Percentiles rank a stretch among this genome's conserved stretches.
These are phyloP conservation scores for Flaveria bidentis DNA, from an alignment of 129 eudicot genomes.

Conservation along the genomic window DNA sequence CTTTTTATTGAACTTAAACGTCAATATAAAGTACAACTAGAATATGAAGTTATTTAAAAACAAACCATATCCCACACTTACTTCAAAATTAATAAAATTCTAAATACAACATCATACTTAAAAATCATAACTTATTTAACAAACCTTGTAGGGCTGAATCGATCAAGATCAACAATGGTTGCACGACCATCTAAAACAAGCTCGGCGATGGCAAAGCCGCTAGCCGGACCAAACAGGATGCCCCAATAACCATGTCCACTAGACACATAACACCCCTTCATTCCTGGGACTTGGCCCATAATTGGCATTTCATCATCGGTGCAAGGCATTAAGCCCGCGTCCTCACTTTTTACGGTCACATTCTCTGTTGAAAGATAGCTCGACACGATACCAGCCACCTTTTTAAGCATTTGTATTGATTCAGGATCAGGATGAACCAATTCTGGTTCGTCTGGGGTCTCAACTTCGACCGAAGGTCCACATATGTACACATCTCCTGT, in stretches of 20 bases:
- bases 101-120: no score
- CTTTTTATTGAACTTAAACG: no score
- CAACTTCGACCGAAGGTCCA: constrained; percentile 64
- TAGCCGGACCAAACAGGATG: constrained; percentile 76
- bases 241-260: constrained; percentile 95
- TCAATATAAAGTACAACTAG: no score
- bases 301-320: constrained; percentile 70
- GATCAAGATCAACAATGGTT: constrained; percentile 53
- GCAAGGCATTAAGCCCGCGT: constrained; percentile 84
- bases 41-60: no score
- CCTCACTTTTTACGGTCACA: constrained; percentile 70
- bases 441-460: constrained; percentile 77
- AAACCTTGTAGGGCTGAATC: constrained; percentile 49
- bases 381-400: constrained; percentile 61
- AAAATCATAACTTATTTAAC: neutral
- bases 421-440: constrained; percentile 53
- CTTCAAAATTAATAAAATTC: no score
- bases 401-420: constrained; percentile 57
- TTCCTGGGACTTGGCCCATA: constrained; percentile 75
- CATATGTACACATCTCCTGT: constrained; percentile 86
- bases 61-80: no score
- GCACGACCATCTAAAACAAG: constrained; percentile 70
- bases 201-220: constrained; percentile 83
- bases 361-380: constrained; percentile 58
- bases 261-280: constrained; percentile 66